Base-by-base conservation (phyloP, 495 filamentous ascomycete genomes). In the Tuber melanosporum region DNA sequence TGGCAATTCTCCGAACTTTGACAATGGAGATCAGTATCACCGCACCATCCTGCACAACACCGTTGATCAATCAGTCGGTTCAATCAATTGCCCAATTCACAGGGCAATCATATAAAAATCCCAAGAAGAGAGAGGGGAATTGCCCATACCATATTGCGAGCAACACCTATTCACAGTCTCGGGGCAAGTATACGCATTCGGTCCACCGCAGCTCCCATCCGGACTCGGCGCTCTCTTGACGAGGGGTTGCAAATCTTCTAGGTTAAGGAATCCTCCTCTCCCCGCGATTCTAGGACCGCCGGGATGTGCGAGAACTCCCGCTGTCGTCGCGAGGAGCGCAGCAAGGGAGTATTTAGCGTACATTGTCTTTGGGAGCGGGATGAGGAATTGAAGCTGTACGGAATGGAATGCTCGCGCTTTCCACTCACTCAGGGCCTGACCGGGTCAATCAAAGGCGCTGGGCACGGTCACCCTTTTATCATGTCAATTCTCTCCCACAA, bases 191-290 rank as follows among this genome's bases (percentile, higher is more conserved):
- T 82, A 81, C 15, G 8, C 71, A 5, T 81, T 82, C 26, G 79
- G 49, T 44, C 80, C 80, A 57, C 80, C 80, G 26, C 80, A 81
- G 46, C 46, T 69, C 22, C 46, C 71, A 69, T 82, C 80, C 42
- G 76, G 73, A 19, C 45, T 12, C 17, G 52, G 49, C 20, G 52
- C 80, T 22, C 78, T 76, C 74, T 76, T 80, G 14, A 49, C 66
- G 52, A 80, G 78, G 15, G 77, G 52, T n/a, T 71, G 22, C 7
- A 80, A 44, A 42, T 80, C 77, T 17, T 41, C 46, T 43, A 80
- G 14, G 20, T 80, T 70, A 15, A 80, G 26, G n/a, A 46, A 80
- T 47, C 78, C 78, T 43, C 42, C 71, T 20, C 78, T 66, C 6
- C 57, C 57, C 14, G 57, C 57, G 36, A 66, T 66, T 66, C 57